Percentiles rank a stretch among this genome's conserved stretches.
Evolutionary conservation across 225 moss, liverwort and hornwort species (phyloP).

Genomic region (Pleurozium schreberi): DNA sequence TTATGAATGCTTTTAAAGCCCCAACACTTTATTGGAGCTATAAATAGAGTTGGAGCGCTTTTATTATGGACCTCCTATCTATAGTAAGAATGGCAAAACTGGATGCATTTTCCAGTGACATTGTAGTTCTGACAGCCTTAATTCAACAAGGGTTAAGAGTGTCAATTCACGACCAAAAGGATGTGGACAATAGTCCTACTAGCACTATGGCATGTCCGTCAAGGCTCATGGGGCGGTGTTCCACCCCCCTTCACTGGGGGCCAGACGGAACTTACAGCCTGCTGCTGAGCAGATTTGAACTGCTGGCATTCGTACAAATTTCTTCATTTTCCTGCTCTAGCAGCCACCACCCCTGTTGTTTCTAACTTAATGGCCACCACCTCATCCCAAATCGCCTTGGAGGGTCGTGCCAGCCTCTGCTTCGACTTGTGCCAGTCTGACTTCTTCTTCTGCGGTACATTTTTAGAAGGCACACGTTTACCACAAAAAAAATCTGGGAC

Average conservation of each 20-base stretch:
- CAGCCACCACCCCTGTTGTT: not conserved
- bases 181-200: not conserved
- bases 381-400: not conserved
- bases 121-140: not conserved
- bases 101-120: not conserved
- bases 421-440: no score
- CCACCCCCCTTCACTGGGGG: no score
- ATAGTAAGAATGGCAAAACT: not conserved
- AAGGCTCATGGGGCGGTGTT: not conserved
- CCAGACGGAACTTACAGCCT: no score
- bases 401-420: not conserved
- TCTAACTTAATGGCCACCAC: not conserved
- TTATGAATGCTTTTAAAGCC: not conserved
- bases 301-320: not conserved
- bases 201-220: no score
- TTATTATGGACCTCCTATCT: not conserved
- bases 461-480: no score
- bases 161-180: not conserved
- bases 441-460: no score
- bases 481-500: no score
- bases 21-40: accelerated
- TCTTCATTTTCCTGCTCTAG: not conserved
- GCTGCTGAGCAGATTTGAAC: not conserved
- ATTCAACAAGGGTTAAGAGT: no score
- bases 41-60: no score